Evolutionary conservation across 352 stramenopile species (phyloP).

Genomic region (Globisporangium paroecandrum): DNA sequence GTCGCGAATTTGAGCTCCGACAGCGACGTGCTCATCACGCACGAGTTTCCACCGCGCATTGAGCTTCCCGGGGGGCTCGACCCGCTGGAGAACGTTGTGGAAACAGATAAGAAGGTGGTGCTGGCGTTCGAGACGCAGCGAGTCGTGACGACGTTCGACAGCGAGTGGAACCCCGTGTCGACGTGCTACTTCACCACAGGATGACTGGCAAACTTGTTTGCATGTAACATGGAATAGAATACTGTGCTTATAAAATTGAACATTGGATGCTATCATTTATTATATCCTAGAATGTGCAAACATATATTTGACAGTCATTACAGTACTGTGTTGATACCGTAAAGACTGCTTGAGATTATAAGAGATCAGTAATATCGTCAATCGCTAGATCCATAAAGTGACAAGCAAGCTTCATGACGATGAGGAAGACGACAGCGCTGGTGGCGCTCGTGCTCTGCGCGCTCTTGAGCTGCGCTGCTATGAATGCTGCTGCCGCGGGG

Average conservation of each 20-base stretch:
- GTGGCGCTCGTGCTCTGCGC: constrained; percentile 3
- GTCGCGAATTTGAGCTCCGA: constrained; percentile 53
- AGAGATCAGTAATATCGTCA: background rate
- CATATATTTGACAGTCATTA: background rate
- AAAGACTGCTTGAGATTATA: background rate
- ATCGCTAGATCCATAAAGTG: background rate
- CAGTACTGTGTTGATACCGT: background rate
- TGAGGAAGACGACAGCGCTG: constrained; percentile 1
- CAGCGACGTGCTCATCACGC: constrained; percentile 57
- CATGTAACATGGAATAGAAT: background rate
- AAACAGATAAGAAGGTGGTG: constrained; percentile 19
- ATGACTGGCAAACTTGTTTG: background rate
- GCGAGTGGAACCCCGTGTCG: constrained; percentile 38
- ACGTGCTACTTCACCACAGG: constrained; percentile 18
- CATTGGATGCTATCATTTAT: background rate
- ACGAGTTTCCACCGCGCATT: constrained; percentile 51
- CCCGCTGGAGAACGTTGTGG: constrained; percentile 22
- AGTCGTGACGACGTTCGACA: constrained; percentile 34
- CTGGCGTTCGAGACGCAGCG: constrained; percentile 22
- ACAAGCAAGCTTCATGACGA: constrained; percentile 1
- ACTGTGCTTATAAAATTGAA: background rate
- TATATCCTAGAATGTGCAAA: background rate
- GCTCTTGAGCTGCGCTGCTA: background rate
- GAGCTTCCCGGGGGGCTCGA: constrained; percentile 54
- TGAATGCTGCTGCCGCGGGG: background rate